These are phyloP conservation scores for Chionographis japonica DNA, from an alignment of 106 monocot genomes.

Conservation along the genomic window DNA sequence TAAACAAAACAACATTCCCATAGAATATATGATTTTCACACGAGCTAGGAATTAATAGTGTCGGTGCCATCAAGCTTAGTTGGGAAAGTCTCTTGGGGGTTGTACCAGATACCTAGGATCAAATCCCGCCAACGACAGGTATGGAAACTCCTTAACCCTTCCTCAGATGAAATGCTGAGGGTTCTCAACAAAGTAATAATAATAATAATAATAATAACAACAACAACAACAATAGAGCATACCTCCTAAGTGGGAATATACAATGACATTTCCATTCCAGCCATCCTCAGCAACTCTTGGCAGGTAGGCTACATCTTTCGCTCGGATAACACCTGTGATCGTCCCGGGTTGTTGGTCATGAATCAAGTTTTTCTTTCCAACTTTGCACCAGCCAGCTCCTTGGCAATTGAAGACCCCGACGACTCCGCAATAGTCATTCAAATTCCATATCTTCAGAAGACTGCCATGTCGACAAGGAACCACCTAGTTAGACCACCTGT, in stretches of 20 bases:
- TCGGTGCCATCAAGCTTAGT: too few relatives aligned
- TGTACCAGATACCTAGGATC: too few relatives aligned
- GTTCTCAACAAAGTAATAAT: too few relatives aligned
- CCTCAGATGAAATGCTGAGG: too few relatives aligned
- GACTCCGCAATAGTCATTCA: constrained; percentile 61
- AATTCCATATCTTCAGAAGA: constrained; percentile 58
- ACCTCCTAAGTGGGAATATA: constrained; percentile 50
- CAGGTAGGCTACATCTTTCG: constrained; percentile 50
- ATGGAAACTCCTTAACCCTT: too few relatives aligned
- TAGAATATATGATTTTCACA: too few relatives aligned
- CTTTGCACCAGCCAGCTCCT: constrained; percentile 73
- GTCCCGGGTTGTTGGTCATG: constrained; percentile 53
- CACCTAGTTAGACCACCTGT: not conserved
- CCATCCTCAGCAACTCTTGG: constrained; percentile 28
- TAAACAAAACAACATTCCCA: too few relatives aligned
- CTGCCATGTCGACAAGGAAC: constrained; percentile 4
- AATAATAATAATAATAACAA: too few relatives aligned
- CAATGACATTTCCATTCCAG: constrained; percentile 48
- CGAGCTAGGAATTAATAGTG: too few relatives aligned
- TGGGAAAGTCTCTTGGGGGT: too few relatives aligned
- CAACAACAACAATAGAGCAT: not conserved
- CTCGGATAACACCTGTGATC: constrained; percentile 33
- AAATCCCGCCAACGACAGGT: too few relatives aligned
- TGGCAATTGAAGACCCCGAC: constrained; percentile 84
- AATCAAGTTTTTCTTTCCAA: constrained; percentile 52